A percentile compares a stretch with the other conserved stretches of the same genome.
phyloP scores from a whole-genome alignment of 441 rosid genomes.

The Pelargonium myrrhifolium region DNA sequence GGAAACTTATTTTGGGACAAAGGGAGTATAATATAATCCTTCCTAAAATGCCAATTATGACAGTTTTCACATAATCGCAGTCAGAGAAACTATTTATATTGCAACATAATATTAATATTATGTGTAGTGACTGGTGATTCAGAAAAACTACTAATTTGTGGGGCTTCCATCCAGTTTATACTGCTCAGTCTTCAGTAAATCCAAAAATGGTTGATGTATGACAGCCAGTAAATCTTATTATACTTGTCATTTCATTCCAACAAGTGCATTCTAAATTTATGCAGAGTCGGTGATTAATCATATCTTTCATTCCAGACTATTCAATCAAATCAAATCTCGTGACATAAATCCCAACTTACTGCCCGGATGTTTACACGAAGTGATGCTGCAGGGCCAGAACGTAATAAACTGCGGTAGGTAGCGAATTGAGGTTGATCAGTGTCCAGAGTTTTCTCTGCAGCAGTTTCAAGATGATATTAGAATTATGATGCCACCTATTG shows the following conservation, averaged over 20 bases:
- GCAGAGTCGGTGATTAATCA: background rate
- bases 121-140: no score
- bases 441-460: slow-evolving; percentile 41
- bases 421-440: slow-evolving; percentile 57
- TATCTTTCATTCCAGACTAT: background rate
- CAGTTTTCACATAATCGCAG: no score
- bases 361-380: slow-evolving; percentile 66
- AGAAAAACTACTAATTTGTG: no score
- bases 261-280: background rate
- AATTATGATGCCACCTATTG: slow-evolving; percentile 1
- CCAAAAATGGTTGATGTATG: background rate
- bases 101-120: background rate
- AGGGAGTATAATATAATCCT: background rate
- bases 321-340: background rate
- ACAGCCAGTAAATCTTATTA: background rate
- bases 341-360: slow-evolving; percentile 33
- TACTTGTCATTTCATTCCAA: background rate
- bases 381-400: slow-evolving; percentile 74
- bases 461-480: slow-evolving; percentile 12
- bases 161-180: background rate
- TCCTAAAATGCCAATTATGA: background rate
- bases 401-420: slow-evolving; percentile 41
- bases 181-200: background rate
- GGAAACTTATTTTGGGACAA: no score
- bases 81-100: background rate